phyloP scores from a whole-genome alignment of 495 filamentous ascomycete genomes.

The Delitschia confertaspora region DNA sequence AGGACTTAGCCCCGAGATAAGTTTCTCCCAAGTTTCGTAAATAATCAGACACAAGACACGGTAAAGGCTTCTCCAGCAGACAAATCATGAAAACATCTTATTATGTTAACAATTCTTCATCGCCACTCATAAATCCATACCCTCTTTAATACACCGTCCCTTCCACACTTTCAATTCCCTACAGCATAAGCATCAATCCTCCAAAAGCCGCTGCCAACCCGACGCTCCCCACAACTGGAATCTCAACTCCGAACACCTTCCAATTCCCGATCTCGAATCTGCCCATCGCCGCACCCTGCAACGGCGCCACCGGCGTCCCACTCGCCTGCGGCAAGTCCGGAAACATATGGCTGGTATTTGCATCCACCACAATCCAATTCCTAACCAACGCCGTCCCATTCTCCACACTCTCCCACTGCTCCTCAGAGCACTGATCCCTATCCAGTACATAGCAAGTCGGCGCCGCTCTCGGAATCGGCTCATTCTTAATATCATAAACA shows the following conservation, averaged over 20 bases:
- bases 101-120: no score
- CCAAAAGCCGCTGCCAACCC: neutral
- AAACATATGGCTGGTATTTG: constrained; percentile 33
- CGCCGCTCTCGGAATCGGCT: constrained; percentile 35
- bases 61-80: no score
- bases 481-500: constrained; percentile 46
- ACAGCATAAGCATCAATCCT: neutral
- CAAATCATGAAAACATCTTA: no score
- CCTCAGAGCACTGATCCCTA: constrained; percentile 38
- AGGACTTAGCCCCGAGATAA: no score
- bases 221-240: neutral
- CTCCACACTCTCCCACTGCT: constrained; percentile 40
- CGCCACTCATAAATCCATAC: no score
- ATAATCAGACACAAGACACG: no score
- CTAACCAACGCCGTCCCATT: constrained; percentile 43
- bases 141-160: no score
- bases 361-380: constrained; percentile 45
- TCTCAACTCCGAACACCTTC: neutral
- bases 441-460: constrained; percentile 43
- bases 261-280: neutral
- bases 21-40: no score
- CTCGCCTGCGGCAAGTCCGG: constrained; percentile 17
- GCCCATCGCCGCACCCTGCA: neutral
- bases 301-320: constrained; percentile 3
- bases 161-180: no score